Evolutionary conservation across 176 grass and related monocot species (phyloP), one percentile per base, ranked within the genome.

Genomic region (Carex parvula): DNA sequence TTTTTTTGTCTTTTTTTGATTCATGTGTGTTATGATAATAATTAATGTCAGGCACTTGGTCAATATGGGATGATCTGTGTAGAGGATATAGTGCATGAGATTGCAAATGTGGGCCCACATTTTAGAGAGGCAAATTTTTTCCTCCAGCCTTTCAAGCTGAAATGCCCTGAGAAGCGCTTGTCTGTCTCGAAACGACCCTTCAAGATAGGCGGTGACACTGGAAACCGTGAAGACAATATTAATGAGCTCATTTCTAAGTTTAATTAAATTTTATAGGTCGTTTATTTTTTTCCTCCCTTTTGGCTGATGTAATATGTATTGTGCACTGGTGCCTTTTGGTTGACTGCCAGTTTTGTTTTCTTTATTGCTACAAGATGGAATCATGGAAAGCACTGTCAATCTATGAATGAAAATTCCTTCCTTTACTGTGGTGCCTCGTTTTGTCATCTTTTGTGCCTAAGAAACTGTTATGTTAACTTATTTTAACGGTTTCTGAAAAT

Each of bases 211-310:
- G 92, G 92, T 22, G 88, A 94, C 8, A 90, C 90, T 0, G 92
- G 92, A 29, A 92, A 94, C 76, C 92, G 85, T 1, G 92, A 94
- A 86, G 78, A 90, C 62, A 86, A 95, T 87, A 95, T 95, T 87
- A 95, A 95, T 42, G 90, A 94, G 67, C 90, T 90, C 15, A 87
- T 95, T 56, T 90, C 59, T 63, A 89, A 84, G 84, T 91, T 91
- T 66, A 94, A 94, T 55, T 94, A 92, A 87, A 6, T 48, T 57
- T 15, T 24, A 78, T 78, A 30, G 73, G 52, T 24, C 3, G 21
- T 52, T 78, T 57, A 33, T 17, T 29, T 16, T 33, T 74, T 18
- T 46, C 37, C 37, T 60, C 65, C 64, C 46, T 18, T 17, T 46
- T 12, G 18, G 22, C 29, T 30, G 18, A 75, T 78, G 52, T 78